These are phyloP conservation scores for Arachis hypogaea DNA, from an alignment of 306 rosid genomes.

Conservation along the genomic window DNA sequence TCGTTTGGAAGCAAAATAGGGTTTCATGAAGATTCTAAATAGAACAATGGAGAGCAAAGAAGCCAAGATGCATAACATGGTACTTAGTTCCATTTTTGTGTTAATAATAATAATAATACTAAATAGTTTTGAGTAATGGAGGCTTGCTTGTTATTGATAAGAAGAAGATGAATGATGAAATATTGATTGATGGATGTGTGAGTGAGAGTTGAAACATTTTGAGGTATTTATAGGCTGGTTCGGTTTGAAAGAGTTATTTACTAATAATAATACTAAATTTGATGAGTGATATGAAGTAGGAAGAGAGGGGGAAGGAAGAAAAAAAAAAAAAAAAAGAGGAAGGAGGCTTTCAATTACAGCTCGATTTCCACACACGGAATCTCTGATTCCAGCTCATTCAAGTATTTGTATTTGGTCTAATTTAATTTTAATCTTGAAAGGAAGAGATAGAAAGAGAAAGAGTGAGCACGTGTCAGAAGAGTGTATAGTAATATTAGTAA, in stretches of 20 bases:
- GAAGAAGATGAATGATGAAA: background rate
- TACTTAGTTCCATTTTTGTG: slow-evolving; percentile 44
- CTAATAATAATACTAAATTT: too few species aligned
- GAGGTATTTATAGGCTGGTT: slow-evolving; percentile 48
- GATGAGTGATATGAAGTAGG: slow-evolving; percentile 26
- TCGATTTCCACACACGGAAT: slow-evolving; percentile 65
- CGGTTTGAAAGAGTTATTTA: background rate
- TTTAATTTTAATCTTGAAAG: slow-evolving; percentile 28
- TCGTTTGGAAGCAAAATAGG: slow-evolving; percentile 35
- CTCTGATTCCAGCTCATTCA: slow-evolving; percentile 69
- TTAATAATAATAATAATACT: background rate
- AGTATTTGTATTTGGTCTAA: slow-evolving; percentile 24
- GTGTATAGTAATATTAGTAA: slow-evolving; percentile 5
- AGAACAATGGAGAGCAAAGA: slow-evolving; percentile 45
- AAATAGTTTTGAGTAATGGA: background rate
- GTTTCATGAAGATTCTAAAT: slow-evolving; percentile 37
- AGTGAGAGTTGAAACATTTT: slow-evolving; percentile 28
- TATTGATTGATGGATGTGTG: slow-evolving; percentile 25
- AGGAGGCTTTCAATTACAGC: slow-evolving; percentile 59
- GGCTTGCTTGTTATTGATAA: background rate
- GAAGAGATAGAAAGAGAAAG: background rate
- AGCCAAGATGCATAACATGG: slow-evolving; percentile 34
- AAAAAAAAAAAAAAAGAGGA: background rate
- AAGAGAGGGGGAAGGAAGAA: slow-evolving; percentile 39
- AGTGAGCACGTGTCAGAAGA: slow-evolving; percentile 52